These are phyloP conservation scores for Populus pruinosa DNA, from an alignment of 345 rosid genomes.

Conservation along the genomic window DNA sequence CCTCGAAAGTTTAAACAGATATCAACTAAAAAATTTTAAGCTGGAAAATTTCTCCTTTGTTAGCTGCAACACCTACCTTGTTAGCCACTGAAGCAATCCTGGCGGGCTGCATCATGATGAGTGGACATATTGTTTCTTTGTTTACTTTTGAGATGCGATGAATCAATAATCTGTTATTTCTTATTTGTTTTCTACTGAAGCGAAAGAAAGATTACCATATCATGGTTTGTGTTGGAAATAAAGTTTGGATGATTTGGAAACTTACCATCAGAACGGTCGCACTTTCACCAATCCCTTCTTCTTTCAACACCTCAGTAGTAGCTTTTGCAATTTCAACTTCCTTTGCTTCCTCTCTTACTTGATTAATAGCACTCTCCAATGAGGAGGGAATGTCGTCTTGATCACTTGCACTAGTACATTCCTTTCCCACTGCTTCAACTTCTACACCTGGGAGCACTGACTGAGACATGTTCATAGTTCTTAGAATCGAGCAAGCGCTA, in stretches of 20 bases:
- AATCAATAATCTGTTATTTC: not conserved
- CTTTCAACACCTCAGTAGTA: constrained; percentile 54
- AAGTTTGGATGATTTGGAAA: not conserved
- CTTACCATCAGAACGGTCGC: constrained; percentile 62
- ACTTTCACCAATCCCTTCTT: constrained; percentile 72
- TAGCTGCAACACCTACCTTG: no score
- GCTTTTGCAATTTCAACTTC: constrained; percentile 61
- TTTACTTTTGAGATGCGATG: not conserved
- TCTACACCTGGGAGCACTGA: constrained; percentile 26
- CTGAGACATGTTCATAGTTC: constrained; percentile 46
- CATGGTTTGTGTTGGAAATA: not conserved
- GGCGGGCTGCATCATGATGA: not conserved
- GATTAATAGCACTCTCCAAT: constrained; percentile 54
- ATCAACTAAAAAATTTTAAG: no score
- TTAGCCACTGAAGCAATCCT: not conserved
- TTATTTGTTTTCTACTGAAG: not conserved
- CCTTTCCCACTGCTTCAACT: constrained; percentile 29
- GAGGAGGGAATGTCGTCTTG: constrained; percentile 31
- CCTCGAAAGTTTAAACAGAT: not conserved
- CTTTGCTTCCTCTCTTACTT: constrained; percentile 59
- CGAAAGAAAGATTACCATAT: not conserved
- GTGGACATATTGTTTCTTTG: no score
- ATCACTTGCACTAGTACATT: constrained; percentile 7
- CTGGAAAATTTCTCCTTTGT: no score
- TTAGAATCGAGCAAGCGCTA: constrained; percentile 70